phyloP scores from a whole-genome alignment of 192 early-diverging fungal species.

The Podila clonocystis region DNA sequence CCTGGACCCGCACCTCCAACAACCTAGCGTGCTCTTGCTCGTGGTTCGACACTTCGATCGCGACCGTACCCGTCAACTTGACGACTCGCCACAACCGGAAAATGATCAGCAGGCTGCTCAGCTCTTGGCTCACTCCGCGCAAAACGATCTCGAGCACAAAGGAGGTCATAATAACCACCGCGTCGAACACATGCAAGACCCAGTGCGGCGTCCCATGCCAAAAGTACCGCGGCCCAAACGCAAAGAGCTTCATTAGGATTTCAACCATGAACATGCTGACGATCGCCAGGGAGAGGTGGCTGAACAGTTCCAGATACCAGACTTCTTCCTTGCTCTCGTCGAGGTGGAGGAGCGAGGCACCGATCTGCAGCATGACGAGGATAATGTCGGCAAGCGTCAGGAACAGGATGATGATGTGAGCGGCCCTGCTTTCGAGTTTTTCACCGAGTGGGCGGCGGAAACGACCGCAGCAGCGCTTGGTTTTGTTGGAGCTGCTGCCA shows the following conservation, averaged over 20 bases:
- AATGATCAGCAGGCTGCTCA: constrained; percentile 56
- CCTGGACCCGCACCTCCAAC: constrained; percentile 1
- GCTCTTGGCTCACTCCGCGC: constrained; percentile 55
- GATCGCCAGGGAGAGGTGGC: constrained; percentile 46
- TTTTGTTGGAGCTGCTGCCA: not conserved
- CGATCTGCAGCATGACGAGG: constrained; percentile 33
- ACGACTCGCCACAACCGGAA: constrained; percentile 66
- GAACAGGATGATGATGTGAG: constrained; percentile 21
- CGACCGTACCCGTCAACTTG: constrained; percentile 57
- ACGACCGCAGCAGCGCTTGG: not conserved
- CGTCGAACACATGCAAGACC: constrained; percentile 56
- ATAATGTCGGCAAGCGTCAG: constrained; percentile 33
- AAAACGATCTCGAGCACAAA: constrained; percentile 58
- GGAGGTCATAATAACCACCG: constrained; percentile 51
- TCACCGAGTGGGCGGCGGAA: constrained; percentile 4
- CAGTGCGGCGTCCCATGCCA: constrained; percentile 14
- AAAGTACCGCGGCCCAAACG: constrained; percentile 60
- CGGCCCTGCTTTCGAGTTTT: constrained; percentile 9
- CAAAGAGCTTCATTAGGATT: constrained; percentile 49
- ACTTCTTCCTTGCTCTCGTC: constrained; percentile 36
- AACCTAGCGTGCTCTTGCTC: not conserved
- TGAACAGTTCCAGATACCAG: constrained; percentile 44
- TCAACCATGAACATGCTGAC: constrained; percentile 59
- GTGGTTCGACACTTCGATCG: constrained; percentile 48
- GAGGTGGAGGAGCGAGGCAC: constrained; percentile 26